phyloP scores from a whole-genome alignment of 2,329 filamentous ascomycete species.

The Dactylellina parvicollis region DNA sequence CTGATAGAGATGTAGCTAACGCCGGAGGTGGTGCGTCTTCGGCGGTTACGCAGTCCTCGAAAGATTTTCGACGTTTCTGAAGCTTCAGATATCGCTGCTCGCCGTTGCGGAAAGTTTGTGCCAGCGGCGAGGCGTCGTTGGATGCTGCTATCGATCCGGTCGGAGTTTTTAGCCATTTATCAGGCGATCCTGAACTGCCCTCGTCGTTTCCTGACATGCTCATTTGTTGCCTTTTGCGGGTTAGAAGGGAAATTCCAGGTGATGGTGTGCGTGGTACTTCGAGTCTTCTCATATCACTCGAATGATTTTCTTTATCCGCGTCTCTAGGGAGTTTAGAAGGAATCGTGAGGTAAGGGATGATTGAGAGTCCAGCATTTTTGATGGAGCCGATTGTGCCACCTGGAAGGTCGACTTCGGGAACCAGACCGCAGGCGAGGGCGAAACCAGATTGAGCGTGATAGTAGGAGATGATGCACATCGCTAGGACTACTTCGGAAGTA shows the following conservation, averaged over 20 bases:
- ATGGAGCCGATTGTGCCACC: constrained; percentile 55
- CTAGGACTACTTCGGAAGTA: constrained; percentile 56
- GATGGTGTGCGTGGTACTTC: constrained; percentile 50
- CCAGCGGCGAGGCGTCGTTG: constrained; percentile 38
- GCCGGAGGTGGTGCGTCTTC: constrained; percentile 56
- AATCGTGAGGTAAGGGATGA: constrained; percentile 37
- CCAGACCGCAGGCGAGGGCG: constrained; percentile 56
- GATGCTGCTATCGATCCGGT: constrained; percentile 55
- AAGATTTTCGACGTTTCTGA: constrained; percentile 56
- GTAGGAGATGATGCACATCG: constrained; percentile 56
- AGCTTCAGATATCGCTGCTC: constrained; percentile 50
- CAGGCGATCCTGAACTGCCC: constrained; percentile 53
- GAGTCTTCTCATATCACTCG: constrained; percentile 39
- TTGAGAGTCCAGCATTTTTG: constrained; percentile 53
- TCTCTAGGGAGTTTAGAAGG: constrained; percentile 22
- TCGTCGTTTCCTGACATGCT: constrained; percentile 51
- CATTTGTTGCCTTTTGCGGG: constrained; percentile 55
- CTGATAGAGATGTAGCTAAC: constrained; percentile 42
- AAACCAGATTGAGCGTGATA: constrained; percentile 57
- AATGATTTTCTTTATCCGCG: constrained; percentile 38
- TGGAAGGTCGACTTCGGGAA: constrained; percentile 56
- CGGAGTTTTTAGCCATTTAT: constrained; percentile 57
- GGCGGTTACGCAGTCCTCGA: constrained; percentile 56
- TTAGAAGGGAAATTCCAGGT: constrained; percentile 50
- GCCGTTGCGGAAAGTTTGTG: constrained; percentile 40